Evolutionary conservation across 2,329 filamentous ascomycete genomes (phyloP), one percentile per base, ranked within the genome.

Genomic region (Aspergillus felis): DNA sequence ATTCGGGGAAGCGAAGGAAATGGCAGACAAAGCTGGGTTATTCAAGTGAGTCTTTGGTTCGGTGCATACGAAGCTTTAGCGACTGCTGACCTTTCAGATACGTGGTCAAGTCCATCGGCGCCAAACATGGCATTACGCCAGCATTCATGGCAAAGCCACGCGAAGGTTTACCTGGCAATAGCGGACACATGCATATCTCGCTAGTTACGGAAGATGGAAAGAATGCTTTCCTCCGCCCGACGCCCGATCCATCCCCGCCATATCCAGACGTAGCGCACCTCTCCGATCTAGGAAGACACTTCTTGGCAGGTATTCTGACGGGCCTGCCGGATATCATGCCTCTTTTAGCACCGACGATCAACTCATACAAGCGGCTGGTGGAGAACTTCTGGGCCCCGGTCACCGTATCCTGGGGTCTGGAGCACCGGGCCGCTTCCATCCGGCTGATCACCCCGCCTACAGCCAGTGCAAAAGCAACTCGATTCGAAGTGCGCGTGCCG

Each of bases 321-420:
- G 94, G 93, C 14, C 82, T 99, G 3, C 91, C 94, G 2, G 91
- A 97, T 69, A 86, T 97, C 64, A 99, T 99, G 94, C 94, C 94
- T 0, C 81, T 97, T 57, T 81, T 99, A 12, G 94, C 93, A 0
- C 94, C 94, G 0, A 99, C 91, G 1, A 85, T 99, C 70, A 99
- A 99, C 82, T 96, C 91, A 60, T 99, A 99, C 82, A 99, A 99
- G 78, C 88, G 94, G 3, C 83, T 99, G 0, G 94, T 99, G 2
- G 94, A 99, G 79, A 97, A 97, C 78, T 97, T 97, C 77, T 99
- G 94, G 94, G 94, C 94, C 0, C 94, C 94, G 0, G 94, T 99
- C 5, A 97, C 93, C 0, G 94, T 97, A 0, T 96, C 91, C 0
- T 99, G 94, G 94, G 94, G 94, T 0, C 79, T 97, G 4, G 94